These are phyloP conservation scores for Exidia glandulosa DNA, from an alignment of 768 basidiomycete genomes.

Conservation along the genomic window DNA sequence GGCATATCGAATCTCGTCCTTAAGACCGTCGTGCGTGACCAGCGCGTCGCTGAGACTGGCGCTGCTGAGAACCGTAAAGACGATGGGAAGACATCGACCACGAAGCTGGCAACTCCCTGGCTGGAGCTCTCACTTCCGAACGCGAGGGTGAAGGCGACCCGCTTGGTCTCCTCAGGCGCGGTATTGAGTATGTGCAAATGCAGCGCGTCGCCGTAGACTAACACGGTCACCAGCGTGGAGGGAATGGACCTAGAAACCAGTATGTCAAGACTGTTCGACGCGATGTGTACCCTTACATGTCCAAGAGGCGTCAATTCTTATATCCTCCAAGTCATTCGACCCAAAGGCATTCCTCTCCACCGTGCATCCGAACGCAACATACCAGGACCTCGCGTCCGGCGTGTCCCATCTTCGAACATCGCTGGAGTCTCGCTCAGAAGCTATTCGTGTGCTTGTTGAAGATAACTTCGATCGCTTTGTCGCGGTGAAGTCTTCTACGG, in stretches of 20 bases:
- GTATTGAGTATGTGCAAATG: not conserved
- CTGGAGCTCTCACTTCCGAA: slow-evolving; percentile 52
- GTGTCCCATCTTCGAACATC: slow-evolving; percentile 62
- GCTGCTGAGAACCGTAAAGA: slow-evolving; percentile 28
- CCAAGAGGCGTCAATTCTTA: slow-evolving; percentile 67
- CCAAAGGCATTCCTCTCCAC: slow-evolving; percentile 86
- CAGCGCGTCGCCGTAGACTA: too few relatives aligned
- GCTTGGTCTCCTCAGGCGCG: slow-evolving; percentile 53
- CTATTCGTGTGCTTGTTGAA: slow-evolving; percentile 89
- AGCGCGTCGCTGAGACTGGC: not conserved
- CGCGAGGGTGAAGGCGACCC: slow-evolving; percentile 56
- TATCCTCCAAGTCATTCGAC: slow-evolving; percentile 91
- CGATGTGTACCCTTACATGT: slow-evolving; percentile 1
- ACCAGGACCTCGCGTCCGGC: slow-evolving; percentile 78
- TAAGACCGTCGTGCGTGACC: slow-evolving; percentile 55
- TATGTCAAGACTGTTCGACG: slow-evolving; percentile 26
- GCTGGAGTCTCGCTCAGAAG: slow-evolving; percentile 85
- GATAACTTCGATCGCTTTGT: slow-evolving; percentile 98
- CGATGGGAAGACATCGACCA: slow-evolving; percentile 88
- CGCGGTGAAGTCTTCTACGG: slow-evolving; percentile 92
- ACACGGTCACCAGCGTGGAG: slow-evolving; percentile 44
- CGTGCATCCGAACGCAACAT: slow-evolving; percentile 90
- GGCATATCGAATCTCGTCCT: slow-evolving; percentile 71
- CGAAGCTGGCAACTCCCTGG: slow-evolving; percentile 67
- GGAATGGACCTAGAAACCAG: slow-evolving; percentile 72